Base-by-base conservation (phyloP, 2,329 filamentous ascomycete species). In the Chaetomiaceae sp. region DNA sequence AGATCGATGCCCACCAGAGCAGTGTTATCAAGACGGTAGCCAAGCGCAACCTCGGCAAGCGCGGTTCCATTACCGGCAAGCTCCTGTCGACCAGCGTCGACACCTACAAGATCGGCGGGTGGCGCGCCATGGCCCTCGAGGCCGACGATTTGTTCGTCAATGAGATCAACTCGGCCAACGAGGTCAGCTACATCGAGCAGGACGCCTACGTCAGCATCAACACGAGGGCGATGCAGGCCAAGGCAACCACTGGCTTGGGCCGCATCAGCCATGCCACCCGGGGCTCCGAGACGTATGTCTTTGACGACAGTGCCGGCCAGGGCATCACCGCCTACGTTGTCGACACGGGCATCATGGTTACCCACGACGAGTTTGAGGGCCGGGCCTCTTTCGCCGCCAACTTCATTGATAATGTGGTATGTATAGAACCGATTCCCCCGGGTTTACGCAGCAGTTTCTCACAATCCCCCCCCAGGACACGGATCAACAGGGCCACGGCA, bases 291-390 rank as follows among this genome's bases (percentile, higher is more conserved):
- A 67, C 63, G 48, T 83, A 82, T 64, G 60, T 77, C 47, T 83
- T 81, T 57, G 79, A 83, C 64, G 68, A 69, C 53, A 72, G 71
- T 12, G 77, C 75, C 20, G 81, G 80, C 29, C 53, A 74, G 58
- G 79, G 77, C n/a, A 78, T 81, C 60, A 84, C 79, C 20, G 78
- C 76, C 25, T 88, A 82, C 65, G 70, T 88, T 22, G 77, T 88
- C 37, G 84, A 88, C 68, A 86, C 83, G 6, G 84, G 84, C 60
- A 80, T 87, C 65, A 70, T 71, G 51, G 69, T 71, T 34, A 72
- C 73, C 6, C 84, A 88, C 68, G 62, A 65, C 39, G 77, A 83
- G 64, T 84, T 80, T 59, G 71, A 77, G 65, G 79, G 77, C 45
- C 78, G 81, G 53, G 82, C 81, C 17, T 72, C 65, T 9, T 75